phyloP scores from a whole-genome alignment of 495 filamentous ascomycete genomes.

The Xylaria bambusicola region DNA sequence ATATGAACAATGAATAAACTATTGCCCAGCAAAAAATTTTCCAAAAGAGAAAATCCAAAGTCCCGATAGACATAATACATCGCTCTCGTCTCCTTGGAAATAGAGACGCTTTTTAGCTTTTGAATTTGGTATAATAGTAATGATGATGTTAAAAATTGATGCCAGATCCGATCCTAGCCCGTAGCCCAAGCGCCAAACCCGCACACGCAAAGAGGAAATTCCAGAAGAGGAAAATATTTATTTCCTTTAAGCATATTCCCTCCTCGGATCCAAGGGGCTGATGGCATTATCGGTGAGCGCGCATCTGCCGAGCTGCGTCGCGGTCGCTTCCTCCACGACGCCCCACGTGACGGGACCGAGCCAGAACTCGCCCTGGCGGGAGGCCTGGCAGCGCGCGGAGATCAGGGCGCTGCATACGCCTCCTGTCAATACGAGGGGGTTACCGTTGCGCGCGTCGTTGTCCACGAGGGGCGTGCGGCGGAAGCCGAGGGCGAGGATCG shows the following conservation, averaged over 20 bases:
- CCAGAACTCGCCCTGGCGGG: slow-evolving; percentile 28
- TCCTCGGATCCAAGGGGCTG: slow-evolving; percentile 33
- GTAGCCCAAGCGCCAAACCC: slow-evolving; percentile 3
- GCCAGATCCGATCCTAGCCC: no score
- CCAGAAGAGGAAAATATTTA: not conserved
- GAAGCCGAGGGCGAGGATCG: slow-evolving; percentile 35
- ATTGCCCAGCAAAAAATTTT: no score
- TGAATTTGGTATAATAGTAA: no score
- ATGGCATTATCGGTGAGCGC: slow-evolving; percentile 35
- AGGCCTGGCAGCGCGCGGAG: slow-evolving; percentile 42
- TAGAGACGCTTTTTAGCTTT: no score
- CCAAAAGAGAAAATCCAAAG: no score
- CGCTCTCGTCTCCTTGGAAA: no score
- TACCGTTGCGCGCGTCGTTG: slow-evolving; percentile 35
- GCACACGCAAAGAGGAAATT: not conserved
- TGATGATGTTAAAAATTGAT: no score
- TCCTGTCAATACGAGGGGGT: slow-evolving; percentile 42
- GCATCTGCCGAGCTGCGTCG: slow-evolving; percentile 38
- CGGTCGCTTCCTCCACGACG: slow-evolving; percentile 38
- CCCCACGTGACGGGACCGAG: slow-evolving; percentile 40
- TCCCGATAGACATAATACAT: no score
- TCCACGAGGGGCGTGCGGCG: slow-evolving; percentile 32
- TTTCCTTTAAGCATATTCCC: slow-evolving; percentile 39
- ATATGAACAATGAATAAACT: no score
- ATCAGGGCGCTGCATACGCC: slow-evolving; percentile 47